Evolutionary conservation across 106 monocot genomes (phyloP).

Genomic region (Vanilla planifolia): DNA sequence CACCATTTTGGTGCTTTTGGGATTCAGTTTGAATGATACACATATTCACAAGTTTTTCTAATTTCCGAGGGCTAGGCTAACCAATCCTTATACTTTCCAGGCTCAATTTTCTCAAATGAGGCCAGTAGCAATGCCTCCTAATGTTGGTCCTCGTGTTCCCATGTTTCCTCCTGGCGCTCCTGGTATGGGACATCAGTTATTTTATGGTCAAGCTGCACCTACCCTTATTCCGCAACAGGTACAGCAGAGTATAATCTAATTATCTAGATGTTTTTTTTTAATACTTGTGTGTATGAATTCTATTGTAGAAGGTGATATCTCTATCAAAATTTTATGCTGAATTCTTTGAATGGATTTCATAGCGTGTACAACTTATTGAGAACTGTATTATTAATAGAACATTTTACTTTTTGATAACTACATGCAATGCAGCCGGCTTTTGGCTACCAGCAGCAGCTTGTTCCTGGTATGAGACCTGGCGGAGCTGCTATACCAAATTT

Average conservation of each 20-base stretch:
- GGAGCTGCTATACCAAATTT: conserved; percentile 71
- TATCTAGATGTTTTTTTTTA: neutral
- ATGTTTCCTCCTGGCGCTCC: conserved; percentile 71
- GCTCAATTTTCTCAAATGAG: conserved; percentile 72
- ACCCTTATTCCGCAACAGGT: conserved; percentile 64
- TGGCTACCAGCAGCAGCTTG: conserved; percentile 75
- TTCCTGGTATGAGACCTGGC: conserved; percentile 84
- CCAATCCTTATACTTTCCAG: conserved; percentile 10
- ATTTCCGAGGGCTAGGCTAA: neutral
- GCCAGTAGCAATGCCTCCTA: conserved; percentile 49
- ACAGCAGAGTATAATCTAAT: neutral
- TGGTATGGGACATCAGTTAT: conserved; percentile 60
- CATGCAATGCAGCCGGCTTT: conserved; percentile 70
- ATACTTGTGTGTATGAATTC: neutral
- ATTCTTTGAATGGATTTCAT: neutral
- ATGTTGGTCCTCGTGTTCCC: conserved; percentile 55
- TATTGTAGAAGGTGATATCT: neutral
- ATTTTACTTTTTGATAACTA: too few relatives aligned
- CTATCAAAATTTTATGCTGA: neutral
- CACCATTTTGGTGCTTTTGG: too few relatives aligned
- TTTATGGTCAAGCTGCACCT: conserved; percentile 70
- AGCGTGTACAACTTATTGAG: neutral
- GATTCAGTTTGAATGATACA: too few relatives aligned
- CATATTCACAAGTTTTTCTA: too few relatives aligned
- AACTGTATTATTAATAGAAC: too few relatives aligned